Conservation (phyloP, 2,329 filamentous ascomycete genomes). For the Stagonosporopsis vannaccii region DNA sequence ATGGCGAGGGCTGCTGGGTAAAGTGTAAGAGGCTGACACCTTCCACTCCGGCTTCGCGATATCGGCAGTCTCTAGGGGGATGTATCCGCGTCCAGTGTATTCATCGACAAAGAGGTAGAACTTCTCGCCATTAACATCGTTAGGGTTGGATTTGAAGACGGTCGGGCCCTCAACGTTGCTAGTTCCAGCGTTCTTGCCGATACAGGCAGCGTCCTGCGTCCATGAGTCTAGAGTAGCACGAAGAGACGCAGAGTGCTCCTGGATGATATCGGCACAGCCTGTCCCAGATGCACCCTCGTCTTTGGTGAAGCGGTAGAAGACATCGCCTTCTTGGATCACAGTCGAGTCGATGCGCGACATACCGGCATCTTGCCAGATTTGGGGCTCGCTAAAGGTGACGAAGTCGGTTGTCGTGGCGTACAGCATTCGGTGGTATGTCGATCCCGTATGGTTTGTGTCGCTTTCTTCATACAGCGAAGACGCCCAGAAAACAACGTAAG, state of each 20-base stretch:
- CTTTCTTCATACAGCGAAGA: constrained; percentile 54
- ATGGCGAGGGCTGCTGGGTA: constrained; percentile 61
- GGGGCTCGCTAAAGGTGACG: constrained; percentile 57
- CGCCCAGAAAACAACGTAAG: constrained; percentile 58
- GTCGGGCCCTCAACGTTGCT: constrained; percentile 61
- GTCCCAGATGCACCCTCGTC: constrained; percentile 60
- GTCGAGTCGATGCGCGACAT: constrained; percentile 63
- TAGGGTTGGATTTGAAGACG: constrained; percentile 59
- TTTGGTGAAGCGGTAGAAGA: constrained; percentile 64
- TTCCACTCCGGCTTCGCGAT: constrained; percentile 60
- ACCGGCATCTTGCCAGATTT: constrained; percentile 61
- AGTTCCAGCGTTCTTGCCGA: constrained; percentile 60
- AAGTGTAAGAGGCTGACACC: constrained; percentile 54
- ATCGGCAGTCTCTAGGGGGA: constrained; percentile 61
- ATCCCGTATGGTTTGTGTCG: constrained; percentile 53
- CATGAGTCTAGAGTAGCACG: constrained; percentile 54
- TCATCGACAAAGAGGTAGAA: constrained; percentile 66
- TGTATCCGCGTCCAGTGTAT: constrained; percentile 60
- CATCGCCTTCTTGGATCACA: constrained; percentile 53
- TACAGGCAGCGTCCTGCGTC: constrained; percentile 57
- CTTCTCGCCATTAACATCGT: constrained; percentile 60
- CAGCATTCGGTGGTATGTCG: constrained; percentile 62
- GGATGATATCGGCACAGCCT: constrained; percentile 63
- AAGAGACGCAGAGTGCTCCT: constrained; percentile 57
- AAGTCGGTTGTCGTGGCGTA: constrained; percentile 61